Conservation (phyloP, 2,329 filamentous ascomycete species). For the Epichloe festucae region DNA sequence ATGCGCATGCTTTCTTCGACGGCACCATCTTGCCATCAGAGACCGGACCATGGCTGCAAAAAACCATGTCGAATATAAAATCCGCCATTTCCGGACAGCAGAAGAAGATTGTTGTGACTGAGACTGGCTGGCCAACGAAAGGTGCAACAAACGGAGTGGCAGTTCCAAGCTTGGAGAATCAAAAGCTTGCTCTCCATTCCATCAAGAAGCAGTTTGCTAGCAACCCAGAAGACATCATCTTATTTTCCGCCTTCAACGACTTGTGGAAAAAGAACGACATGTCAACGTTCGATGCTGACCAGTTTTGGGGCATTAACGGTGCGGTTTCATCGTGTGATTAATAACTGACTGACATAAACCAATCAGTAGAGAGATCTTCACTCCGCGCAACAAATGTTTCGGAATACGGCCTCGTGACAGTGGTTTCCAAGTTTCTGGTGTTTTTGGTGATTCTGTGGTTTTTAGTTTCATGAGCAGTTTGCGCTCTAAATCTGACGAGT, state of each 20-base stretch:
- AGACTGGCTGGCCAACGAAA: conserved; percentile 71
- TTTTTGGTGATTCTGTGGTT: background rate
- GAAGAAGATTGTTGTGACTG: conserved; percentile 62
- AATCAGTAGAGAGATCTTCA: background rate
- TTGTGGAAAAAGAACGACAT: conserved; percentile 58
- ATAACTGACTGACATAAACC: background rate
- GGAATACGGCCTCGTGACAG: background rate
- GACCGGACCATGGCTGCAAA: conserved; percentile 54
- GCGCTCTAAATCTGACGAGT: no score
- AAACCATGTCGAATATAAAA: conserved; percentile 35
- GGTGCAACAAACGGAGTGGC: conserved; percentile 54
- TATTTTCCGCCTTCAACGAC: conserved; percentile 74
- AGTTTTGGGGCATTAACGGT: conserved; percentile 58
- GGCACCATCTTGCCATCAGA: conserved; percentile 40
- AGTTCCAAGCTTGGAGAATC: conserved; percentile 55
- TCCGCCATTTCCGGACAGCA: conserved; percentile 42
- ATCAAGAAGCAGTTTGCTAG: conserved; percentile 46
- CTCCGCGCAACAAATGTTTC: background rate
- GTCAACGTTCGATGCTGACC: conserved; percentile 56
- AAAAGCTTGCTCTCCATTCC: conserved; percentile 50
- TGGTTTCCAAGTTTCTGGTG: background rate
- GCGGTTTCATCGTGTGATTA: conserved; percentile 12
- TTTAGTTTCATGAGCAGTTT: no score
- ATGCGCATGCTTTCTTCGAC: conserved; percentile 79
- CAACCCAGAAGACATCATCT: conserved; percentile 41